Base-by-base conservation (phyloP, 2,329 filamentous ascomycete genomes). In the Aspergillus melleus region DNA sequence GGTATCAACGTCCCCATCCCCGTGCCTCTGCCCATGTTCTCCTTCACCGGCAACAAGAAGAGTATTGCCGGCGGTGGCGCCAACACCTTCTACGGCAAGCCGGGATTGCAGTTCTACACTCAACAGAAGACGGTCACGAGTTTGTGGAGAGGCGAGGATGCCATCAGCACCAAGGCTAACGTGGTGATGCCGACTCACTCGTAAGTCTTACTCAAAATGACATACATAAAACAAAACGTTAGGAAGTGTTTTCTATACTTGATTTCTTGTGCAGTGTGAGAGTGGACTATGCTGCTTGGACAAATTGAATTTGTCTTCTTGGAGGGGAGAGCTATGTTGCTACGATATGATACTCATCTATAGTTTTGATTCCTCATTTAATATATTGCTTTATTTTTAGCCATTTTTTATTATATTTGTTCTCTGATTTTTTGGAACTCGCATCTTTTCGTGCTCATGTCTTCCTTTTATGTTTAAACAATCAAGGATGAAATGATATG, bases 71-170 rank as follows among this genome's bases (percentile, higher is more conserved):
- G 94, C 57, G 93, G 93, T 55, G 94, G 95, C 62, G 90, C 91
- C 42, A 96, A 86, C 80, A 96, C 92, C 16, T 98, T 99, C 76
- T 99, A 99, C 79, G 95, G 95, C 66, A 90, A 91, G 78, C 91
- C 92, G 0, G 95, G 94, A 24, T 79, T 99, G 74, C 88, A 90
- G 74, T 99, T 99, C 75, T 98, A 96, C 79, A 99, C 95, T 3
- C 95, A 98, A 80, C 86, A 90, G 73, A 98, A 99, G 90, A 99
- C 95, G 2, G 95, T 99, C 52, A 99, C 95, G 55, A 89, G 91
- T 66, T 80, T 96, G 74, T 99, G 95, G 95, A 87, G 87, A 72
- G 87, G 85, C 62, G 88, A 93, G 71, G 93, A 97, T 79, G 93
- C 92, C 0, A 85, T 95, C 52, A 88, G 87, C 57, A 90, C 88